A percentile compares a stretch with the other conserved stretches of the same genome.
These are phyloP conservation scores for Cyclotella atomus DNA, from an alignment of 108 stramenopile species.

Conservation along the genomic window DNA sequence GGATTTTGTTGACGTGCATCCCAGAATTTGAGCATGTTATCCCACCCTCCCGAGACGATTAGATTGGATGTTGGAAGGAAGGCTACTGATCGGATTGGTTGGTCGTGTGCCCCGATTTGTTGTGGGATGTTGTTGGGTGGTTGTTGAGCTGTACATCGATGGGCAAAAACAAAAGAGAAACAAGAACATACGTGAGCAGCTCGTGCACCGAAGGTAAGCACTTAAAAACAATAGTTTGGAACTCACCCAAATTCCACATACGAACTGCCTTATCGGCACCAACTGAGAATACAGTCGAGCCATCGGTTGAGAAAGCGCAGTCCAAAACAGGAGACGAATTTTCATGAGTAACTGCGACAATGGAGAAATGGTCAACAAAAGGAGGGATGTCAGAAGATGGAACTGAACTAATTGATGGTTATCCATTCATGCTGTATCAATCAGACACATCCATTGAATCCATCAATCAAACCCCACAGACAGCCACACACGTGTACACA, in stretches of 20 bases:
- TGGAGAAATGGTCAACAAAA: not conserved
- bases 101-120: slow-evolving; percentile 91
- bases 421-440: not conserved
- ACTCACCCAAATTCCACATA: slow-evolving; percentile 67
- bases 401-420: not conserved
- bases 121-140: slow-evolving; percentile 67
- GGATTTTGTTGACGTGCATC: slow-evolving; percentile 84
- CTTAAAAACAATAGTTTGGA: not conserved
- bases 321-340: slow-evolving; percentile 68
- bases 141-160: slow-evolving; percentile 48
- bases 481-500: too few relatives aligned
- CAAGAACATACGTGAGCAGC: too few relatives aligned
- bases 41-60: slow-evolving; percentile 83
- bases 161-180: too few relatives aligned
- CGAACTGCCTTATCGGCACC: slow-evolving; percentile 87
- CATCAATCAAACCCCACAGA: too few relatives aligned
- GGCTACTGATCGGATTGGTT: slow-evolving; percentile 74
- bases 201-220: slow-evolving; percentile 29
- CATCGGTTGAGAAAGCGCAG: slow-evolving; percentile 77
- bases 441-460: too few relatives aligned
- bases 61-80: slow-evolving; percentile 67
- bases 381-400: not conserved
- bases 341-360: slow-evolving; percentile 70
- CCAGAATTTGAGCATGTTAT: slow-evolving; percentile 92
- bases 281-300: slow-evolving; percentile 76